Evolutionary conservation across 2,329 filamentous ascomycete genomes (phyloP).

Genomic region (Pseudogymnoascus sp.): DNA sequence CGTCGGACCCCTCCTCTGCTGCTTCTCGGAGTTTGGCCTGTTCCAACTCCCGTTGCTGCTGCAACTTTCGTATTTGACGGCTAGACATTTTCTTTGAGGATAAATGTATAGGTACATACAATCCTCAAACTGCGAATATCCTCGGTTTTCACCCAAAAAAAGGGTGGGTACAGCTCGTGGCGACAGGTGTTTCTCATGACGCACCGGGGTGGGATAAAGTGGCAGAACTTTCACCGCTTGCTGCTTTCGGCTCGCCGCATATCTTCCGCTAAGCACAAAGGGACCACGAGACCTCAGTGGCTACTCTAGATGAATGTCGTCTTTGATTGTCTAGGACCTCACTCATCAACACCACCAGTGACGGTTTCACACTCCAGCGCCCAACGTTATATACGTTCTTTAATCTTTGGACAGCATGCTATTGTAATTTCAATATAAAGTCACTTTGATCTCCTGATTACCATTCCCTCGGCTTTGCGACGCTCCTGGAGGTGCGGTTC

Average conservation of each 20-base stretch:
- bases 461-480: neutral
- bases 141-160: neutral
- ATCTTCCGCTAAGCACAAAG: neutral
- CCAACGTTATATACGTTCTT: neutral
- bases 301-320: neutral
- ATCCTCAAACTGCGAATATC: neutral
- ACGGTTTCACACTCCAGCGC: neutral
- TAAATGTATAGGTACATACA: neutral
- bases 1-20: slow-evolving; percentile 19
- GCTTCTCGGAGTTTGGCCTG: slow-evolving; percentile 19
- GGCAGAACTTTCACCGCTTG: neutral
- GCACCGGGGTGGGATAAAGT: neutral
- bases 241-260: neutral
- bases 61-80: slow-evolving; percentile 30
- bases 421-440: neutral
- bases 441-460: neutral
- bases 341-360: slow-evolving; percentile 2
- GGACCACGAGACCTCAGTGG: slow-evolving; percentile 3
- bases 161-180: neutral
- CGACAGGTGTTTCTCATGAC: slow-evolving; percentile 4
- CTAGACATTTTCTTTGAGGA: slow-evolving; percentile 25
- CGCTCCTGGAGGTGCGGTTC: neutral
- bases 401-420: neutral
- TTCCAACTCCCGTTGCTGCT: slow-evolving; percentile 29
- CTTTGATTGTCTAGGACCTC: neutral